These are phyloP conservation scores for Tetrahymena borealis DNA, from an alignment of 73 alveolate species.

Conservation along the genomic window DNA sequence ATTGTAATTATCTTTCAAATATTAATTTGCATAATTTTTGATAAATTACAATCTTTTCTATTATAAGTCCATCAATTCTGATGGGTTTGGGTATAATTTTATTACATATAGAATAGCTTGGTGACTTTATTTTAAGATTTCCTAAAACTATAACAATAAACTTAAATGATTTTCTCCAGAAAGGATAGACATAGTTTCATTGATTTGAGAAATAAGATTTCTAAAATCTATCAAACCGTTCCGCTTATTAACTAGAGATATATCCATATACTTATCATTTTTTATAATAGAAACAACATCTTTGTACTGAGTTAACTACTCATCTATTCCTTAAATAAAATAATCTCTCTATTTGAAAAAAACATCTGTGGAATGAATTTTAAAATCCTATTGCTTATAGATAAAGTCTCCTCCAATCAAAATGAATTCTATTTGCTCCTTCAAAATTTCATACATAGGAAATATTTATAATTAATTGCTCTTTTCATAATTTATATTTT, in stretches of 20 bases:
- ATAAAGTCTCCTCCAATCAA: background rate
- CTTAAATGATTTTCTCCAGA: background rate
- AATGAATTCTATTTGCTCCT: background rate
- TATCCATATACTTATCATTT: background rate
- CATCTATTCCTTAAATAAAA: background rate
- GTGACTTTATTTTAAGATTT: background rate
- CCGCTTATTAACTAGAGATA: background rate
- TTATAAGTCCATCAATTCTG: background rate
- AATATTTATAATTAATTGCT: background rate
- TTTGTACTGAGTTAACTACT: background rate
- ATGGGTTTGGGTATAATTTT: background rate
- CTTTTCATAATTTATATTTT: background rate
- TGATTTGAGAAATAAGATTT: background rate
- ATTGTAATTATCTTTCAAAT: background rate
- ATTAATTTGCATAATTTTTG: background rate
- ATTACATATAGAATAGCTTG: background rate
- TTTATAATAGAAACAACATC: background rate
- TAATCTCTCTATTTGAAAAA: background rate
- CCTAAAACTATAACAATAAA: background rate
- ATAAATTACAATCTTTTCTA: background rate
- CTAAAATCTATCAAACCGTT: background rate
- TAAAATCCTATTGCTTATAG: background rate
- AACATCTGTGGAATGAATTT: background rate
- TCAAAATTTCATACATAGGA: background rate
- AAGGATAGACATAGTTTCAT: background rate